Percentiles rank a stretch among this genome's conserved stretches.
phyloP scores from a whole-genome alignment of 495 filamentous ascomycete species.

The Xanthoparmelia taractica region DNA sequence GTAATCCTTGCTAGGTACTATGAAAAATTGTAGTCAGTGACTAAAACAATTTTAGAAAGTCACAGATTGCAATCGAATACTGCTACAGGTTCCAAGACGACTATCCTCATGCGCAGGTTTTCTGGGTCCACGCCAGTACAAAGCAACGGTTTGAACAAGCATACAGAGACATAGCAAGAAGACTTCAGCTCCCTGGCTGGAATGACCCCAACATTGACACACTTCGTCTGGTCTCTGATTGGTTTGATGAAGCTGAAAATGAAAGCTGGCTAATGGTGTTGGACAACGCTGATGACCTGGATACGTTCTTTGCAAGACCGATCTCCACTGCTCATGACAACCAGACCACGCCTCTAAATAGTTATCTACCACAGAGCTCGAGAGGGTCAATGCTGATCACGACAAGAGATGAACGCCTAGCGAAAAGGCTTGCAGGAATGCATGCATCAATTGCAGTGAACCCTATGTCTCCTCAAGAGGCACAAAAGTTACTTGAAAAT shows the following conservation, averaged over 20 bases:
- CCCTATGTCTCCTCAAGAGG: slow-evolving; percentile 15
- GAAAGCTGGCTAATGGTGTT: slow-evolving; percentile 44
- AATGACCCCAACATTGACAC: slow-evolving; percentile 34
- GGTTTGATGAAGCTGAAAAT: slow-evolving; percentile 30
- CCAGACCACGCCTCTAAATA: background rate
- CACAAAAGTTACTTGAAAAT: slow-evolving; percentile 1
- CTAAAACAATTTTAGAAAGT: slow-evolving; percentile 25
- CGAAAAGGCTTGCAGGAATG: slow-evolving; percentile 13
- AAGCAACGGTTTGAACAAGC: slow-evolving; percentile 32
- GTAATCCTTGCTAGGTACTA: background rate
- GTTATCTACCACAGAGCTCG: slow-evolving; percentile 22
- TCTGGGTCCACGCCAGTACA: slow-evolving; percentile 39
- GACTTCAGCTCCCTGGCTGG: slow-evolving; percentile 31
- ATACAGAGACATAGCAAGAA: slow-evolving; percentile 35
- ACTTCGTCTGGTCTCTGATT: slow-evolving; percentile 33
- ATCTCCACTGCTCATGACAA: background rate
- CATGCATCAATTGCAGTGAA: slow-evolving; percentile 15
- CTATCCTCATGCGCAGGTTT: slow-evolving; percentile 29
- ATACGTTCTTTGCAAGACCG: slow-evolving; percentile 23
- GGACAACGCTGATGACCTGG: slow-evolving; percentile 45
- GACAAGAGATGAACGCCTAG: slow-evolving; percentile 23
- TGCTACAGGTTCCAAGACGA: slow-evolving; percentile 28
- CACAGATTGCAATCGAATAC: slow-evolving; percentile 38
- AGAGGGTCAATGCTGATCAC: slow-evolving; percentile 27
- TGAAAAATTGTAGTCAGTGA: background rate